Evolutionary conservation across 768 basidiomycete genomes (phyloP), one percentile per base, ranked within the genome.

Genomic region (Tricholoma matsutake): DNA sequence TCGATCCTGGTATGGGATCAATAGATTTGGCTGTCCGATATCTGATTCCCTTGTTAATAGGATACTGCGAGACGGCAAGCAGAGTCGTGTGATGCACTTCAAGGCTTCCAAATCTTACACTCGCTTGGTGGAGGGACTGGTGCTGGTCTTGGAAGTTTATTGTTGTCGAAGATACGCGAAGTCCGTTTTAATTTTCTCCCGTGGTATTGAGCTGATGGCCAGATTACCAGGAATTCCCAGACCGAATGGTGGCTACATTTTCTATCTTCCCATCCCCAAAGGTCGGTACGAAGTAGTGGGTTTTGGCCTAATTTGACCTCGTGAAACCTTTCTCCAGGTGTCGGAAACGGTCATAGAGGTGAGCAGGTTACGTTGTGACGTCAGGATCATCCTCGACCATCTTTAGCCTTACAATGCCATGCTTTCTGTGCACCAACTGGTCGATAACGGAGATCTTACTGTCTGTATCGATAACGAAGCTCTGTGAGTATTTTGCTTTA

Each of bases 101-200:
- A 98, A 77, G 96, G 96, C 0, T 94, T 96, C 69, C 94, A 96
- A 67, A 73, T 95, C 52, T 73, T 94, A 9, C 94, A 96, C 64
- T 94, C 94, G 16, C 84, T 98, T 16, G 94, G 94, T 35, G 94
- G 94, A 62, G 94, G 94, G 37, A 96, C 92, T 2, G 94, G 94
- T 37, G 86, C 94, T 22, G 94, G 94, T 16, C 73, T 96, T 43
- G 94, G 94, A 39, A 88, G 87, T 59, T 77, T 96, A 45, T 76
- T 96, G 57, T 74, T 96, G 35, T 86, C 87, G 37, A 95, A 95
- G 69, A 75, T 95, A 61, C 84, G 91, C 56, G 93, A 95, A 77
- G 91, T 83, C 62, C 64, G 89, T 80, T 60, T 64, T 63, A 49
- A 35, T 22, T 14, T 49, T 56, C 29, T 54, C 39, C 56, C 32